Base-by-base conservation (phyloP, 352 stramenopile species). In the Phytophthora fragariae region DNA sequence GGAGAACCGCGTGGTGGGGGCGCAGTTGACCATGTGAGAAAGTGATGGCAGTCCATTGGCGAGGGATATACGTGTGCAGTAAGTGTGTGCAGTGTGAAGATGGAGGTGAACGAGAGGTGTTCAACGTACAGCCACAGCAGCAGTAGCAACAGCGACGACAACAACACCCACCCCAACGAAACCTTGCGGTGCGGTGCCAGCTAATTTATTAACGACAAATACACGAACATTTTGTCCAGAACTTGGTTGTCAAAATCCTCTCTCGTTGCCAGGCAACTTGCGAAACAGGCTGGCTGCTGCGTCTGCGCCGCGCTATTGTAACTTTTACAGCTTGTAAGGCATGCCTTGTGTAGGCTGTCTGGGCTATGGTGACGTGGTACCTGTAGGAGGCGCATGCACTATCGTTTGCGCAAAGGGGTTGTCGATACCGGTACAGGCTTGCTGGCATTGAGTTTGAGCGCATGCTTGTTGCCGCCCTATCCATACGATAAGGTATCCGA, bases 151-250 rank as follows among this genome's bases (percentile, higher is more conserved):
- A 41, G n/a, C 55, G 65, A 27, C 24, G 24, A 65, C 62, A 70
- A 65, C 60, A 57, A 74, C 67, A 74, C 60, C 68, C 61, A 62
- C 29, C 66, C 44, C 53, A 64, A 53, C 46, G 27, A 50, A 24
- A 41, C 37, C 44, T 46, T 41, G 63, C 44, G 63, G 65, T 47
- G 69, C 14, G 69, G 69, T 76, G 72, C 68, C 55, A 56, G 62
- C 41, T 76, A 76, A 76, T 68, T 76, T 76, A 76, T 76, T 76
- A 66, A 74, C 44, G 57, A 72, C 47, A 54, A 69, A 57, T 64
- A 73, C 46, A 75, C 29, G 17, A 73, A 33, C 61, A 70, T 55
- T 63, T 69, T 69, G 66, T 62, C 52, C 57, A 72, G 24, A 47
- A 57, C 15, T 65, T 31, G 5, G 14, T 52, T 52, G 44, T 5